These are phyloP conservation scores for Rhazya stricta DNA, from an alignment of 257 asterid species.

Conservation along the genomic window DNA sequence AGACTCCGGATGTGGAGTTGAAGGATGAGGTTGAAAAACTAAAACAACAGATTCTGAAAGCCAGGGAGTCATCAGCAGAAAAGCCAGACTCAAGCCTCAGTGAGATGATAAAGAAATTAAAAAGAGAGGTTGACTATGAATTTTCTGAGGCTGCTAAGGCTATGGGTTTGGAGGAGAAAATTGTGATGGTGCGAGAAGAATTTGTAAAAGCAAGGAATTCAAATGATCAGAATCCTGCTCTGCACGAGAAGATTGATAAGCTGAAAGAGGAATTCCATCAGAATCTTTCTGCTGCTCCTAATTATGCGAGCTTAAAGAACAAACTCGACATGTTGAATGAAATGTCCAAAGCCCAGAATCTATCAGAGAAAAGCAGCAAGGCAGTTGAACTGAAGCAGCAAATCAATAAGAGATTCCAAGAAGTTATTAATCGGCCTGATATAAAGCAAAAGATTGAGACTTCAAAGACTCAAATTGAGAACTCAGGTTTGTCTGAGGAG, in stretches of 20 bases:
- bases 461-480: conserved; percentile 51
- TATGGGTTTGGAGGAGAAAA: conserved; percentile 54
- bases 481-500: conserved; percentile 46
- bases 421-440: conserved; percentile 44
- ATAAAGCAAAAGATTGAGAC: conserved; percentile 49
- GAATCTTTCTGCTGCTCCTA: conserved; percentile 59
- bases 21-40: conserved; percentile 60
- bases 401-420: conserved; percentile 49
- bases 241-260: conserved; percentile 57
- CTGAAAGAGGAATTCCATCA: conserved; percentile 46
- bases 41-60: conserved; percentile 47
- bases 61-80: conserved; percentile 34
- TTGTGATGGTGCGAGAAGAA: conserved; percentile 53
- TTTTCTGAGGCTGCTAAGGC: conserved; percentile 63
- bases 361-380: conserved; percentile 29
- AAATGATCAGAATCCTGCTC: conserved; percentile 41
- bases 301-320: conserved; percentile 46
- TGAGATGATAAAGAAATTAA: conserved; percentile 49
- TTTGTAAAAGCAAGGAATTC: conserved; percentile 48
- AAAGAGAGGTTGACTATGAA: conserved; percentile 53
- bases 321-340: conserved; percentile 58
- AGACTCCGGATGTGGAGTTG: conserved; percentile 44
- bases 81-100: conserved; percentile 33
- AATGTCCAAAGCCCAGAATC: conserved; percentile 37
- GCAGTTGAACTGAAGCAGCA: conserved; percentile 42